Percentiles rank a stretch among this genome's conserved stretches.
These are phyloP conservation scores for Ailanthus altissimus DNA, from an alignment of 345 rosid species.

Conservation along the genomic window DNA sequence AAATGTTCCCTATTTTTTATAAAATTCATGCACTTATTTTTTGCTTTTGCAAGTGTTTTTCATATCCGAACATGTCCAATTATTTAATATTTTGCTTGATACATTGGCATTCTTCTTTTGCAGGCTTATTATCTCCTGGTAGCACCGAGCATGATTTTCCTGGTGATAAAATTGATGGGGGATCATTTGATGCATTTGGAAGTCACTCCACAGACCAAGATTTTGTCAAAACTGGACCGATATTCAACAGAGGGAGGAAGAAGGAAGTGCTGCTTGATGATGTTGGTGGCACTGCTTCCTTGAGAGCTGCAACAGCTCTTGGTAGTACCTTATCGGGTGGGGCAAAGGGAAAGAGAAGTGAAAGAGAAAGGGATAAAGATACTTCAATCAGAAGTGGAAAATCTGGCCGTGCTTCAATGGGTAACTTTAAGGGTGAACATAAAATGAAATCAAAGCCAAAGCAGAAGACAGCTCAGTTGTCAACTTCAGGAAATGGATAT, in stretches of 20 bases:
- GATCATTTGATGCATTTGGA: slow-evolving; percentile 24
- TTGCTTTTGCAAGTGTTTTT: slow-evolving; percentile 6
- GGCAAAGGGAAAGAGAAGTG: slow-evolving; percentile 63
- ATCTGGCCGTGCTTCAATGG: slow-evolving; percentile 35
- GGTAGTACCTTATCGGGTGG: slow-evolving; percentile 35
- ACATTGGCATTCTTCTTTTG: slow-evolving; percentile 14
- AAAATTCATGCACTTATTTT: neutral
- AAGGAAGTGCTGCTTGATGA: slow-evolving; percentile 55
- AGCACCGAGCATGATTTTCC: slow-evolving; percentile 25
- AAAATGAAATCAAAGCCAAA: slow-evolving; percentile 58
- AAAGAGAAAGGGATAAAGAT: slow-evolving; percentile 49
- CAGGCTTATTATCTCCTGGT: slow-evolving; percentile 25
- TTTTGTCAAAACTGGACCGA: slow-evolving; percentile 42
- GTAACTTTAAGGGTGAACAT: slow-evolving; percentile 44
- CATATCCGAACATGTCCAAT: neutral
- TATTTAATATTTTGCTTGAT: neutral
- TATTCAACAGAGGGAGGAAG: slow-evolving; percentile 52
- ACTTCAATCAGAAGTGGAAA: slow-evolving; percentile 27
- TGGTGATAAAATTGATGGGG: slow-evolving; percentile 26
- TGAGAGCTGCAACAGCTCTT: slow-evolving; percentile 33
- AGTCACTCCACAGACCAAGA: slow-evolving; percentile 28
- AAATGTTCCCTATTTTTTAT: too few species aligned
- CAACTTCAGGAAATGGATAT: slow-evolving; percentile 42
- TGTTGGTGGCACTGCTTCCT: slow-evolving; percentile 43
- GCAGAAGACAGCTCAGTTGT: slow-evolving; percentile 49